Base-by-base conservation (phyloP, 805 yeast genomes). In the Metschnikowia orientalis region DNA sequence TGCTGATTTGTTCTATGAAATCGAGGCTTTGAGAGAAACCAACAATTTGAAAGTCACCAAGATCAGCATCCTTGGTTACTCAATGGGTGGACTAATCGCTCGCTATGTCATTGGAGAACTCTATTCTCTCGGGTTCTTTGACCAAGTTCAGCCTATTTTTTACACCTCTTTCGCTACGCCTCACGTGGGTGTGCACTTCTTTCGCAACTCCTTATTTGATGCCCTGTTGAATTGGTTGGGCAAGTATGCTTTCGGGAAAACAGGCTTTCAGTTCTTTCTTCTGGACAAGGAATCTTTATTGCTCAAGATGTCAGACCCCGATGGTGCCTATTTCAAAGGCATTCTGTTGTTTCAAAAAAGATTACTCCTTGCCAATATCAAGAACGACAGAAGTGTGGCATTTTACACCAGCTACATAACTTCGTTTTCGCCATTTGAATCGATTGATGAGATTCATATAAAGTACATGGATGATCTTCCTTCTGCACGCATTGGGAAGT, bases 301-400 rank as follows among this genome's bases (percentile, higher is more conserved):
- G 15, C 60, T 66, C 0, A 61, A 68, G 15, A 51, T 83, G 66
- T 69, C 83, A 0, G 70, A 73, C 29, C 81, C 77, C 1, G 51
- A 57, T 28, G 65, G 65, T 6, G 56, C 48, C 7, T 89, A 69
- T 49, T 58, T 61, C 30, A 56, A 69, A 32, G 94, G 84, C 0
- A 63, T 89, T 30, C 36, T 50, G 8, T 50, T 47, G 37, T 89
- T 89, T 54, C 60, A 76, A 39, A 67, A 71, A 35, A 69, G 81
- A 34, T 61, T 75, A 3, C 53, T 77, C 2, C 63, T 87, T 36
- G 88, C 95, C 7, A 89, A 90, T 57, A 71, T 81, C 15, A 69
- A 78, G 35, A 79, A 84, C 51, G 97, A 89, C 57, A 68, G 96
- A 38, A 76, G 95, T 0, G 97, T 89, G 6, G 81, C 90, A 10